These are phyloP conservation scores for Ambrosiella cleistominuta DNA, from an alignment of 2,329 filamentous ascomycete species.

Conservation along the genomic window DNA sequence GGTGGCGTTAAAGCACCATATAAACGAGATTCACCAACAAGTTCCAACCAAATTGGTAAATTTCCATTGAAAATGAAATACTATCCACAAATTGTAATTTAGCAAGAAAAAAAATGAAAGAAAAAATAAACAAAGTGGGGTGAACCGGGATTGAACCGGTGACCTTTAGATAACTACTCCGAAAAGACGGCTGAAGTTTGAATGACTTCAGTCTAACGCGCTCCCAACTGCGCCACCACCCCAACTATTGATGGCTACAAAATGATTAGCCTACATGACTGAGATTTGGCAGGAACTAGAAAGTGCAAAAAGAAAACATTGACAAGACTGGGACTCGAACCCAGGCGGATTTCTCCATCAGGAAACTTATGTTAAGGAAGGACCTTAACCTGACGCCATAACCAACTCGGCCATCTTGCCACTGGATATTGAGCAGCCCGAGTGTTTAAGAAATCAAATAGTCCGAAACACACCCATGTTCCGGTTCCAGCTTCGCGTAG, in stretches of 20 bases:
- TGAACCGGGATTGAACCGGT: slow-evolving; percentile 12
- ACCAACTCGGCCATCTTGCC: slow-evolving; percentile 22
- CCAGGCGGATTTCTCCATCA: slow-evolving; percentile 13
- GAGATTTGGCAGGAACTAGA: background rate
- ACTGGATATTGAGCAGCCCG: slow-evolving; percentile 14
- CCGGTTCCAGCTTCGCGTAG: too few species aligned
- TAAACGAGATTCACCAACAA: too few species aligned
- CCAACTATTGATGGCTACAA: background rate
- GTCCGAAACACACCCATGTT: too few species aligned
- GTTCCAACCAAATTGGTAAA: too few species aligned
- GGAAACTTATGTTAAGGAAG: slow-evolving; percentile 11
- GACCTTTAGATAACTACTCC: slow-evolving; percentile 12
- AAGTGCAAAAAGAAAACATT: slow-evolving; percentile 1
- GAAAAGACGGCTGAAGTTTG: slow-evolving; percentile 13
- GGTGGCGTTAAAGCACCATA: background rate
- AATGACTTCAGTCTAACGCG: slow-evolving; percentile 8
- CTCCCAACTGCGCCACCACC: slow-evolving; percentile 12
- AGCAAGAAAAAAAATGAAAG: background rate
- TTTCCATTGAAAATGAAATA: background rate
- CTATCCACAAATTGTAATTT: background rate
- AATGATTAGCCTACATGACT: slow-evolving; percentile 8
- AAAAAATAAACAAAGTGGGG: slow-evolving; percentile 6
- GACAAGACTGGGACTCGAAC: slow-evolving; percentile 13
- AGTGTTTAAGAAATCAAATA: too few species aligned
- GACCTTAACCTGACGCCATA: slow-evolving; percentile 23